Percentiles rank a stretch among this genome's conserved stretches.
Evolutionary conservation across 441 rosid genomes (phyloP).

Genomic region (Adansonia gregorii): DNA sequence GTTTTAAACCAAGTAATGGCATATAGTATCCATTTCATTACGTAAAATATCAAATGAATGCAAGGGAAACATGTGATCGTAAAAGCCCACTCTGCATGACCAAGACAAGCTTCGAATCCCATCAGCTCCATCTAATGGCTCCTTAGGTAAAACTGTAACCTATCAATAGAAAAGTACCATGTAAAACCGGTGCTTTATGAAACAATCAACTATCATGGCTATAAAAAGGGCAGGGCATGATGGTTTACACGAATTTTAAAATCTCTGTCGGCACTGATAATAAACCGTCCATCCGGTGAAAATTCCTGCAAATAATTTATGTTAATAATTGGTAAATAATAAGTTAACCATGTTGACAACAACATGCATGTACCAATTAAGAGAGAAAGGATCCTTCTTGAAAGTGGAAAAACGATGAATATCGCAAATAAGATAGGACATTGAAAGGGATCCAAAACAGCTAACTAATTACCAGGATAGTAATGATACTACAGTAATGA

Average conservation of each 20-base stretch:
- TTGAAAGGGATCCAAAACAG: background rate
- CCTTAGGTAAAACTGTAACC: constrained; percentile 82
- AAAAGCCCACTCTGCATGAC: constrained; percentile 79
- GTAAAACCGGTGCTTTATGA: constrained; percentile 21
- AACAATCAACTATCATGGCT: constrained; percentile 19
- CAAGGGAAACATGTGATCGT: constrained; percentile 16
- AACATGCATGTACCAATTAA: background rate
- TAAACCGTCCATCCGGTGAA: constrained; percentile 76
- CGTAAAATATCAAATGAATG: background rate
- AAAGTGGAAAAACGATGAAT: background rate
- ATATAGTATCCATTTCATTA: background rate
- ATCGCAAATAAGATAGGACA: background rate
- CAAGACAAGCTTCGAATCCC: constrained; percentile 94
- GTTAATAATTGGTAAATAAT: constrained; percentile 9
- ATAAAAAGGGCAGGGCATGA: constrained; percentile 24
- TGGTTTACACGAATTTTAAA: constrained; percentile 83
- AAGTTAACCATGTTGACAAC: background rate
- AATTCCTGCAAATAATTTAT: constrained; percentile 62
- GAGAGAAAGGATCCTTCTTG: background rate
- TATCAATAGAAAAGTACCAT: constrained; percentile 34
- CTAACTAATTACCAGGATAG: constrained; percentile 60
- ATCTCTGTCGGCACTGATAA: constrained; percentile 87
- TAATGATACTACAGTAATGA: constrained; percentile 92
- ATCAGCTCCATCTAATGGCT: constrained; percentile 86
- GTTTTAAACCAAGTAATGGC: background rate